Conservation (phyloP, 2,329 filamentous ascomycete genomes). For the Fusarium ambrosium region DNA sequence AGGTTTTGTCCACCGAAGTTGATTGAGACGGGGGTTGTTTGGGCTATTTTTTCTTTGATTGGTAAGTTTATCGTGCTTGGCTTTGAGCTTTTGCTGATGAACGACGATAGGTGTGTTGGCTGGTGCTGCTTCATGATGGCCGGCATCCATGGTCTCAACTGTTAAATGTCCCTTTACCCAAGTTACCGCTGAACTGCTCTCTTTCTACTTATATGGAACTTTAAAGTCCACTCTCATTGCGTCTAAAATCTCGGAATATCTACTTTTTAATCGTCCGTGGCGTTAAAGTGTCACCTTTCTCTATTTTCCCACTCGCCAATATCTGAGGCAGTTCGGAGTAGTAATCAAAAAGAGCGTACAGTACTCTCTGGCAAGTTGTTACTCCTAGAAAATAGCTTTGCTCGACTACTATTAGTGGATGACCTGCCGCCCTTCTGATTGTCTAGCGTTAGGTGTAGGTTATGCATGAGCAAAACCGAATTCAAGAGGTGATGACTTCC, state of each 20-base stretch:
- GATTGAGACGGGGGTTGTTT: conserved; percentile 21
- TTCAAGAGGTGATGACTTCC: background rate
- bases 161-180: background rate
- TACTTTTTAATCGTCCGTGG: background rate
- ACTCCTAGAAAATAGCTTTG: background rate
- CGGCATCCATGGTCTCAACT: background rate
- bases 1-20: conserved; percentile 33
- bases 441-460: background rate
- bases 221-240: background rate
- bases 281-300: background rate
- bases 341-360: background rate
- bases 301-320: background rate
- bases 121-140: conserved; percentile 29
- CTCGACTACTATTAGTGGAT: background rate
- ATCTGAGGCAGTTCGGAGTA: background rate
- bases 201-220: background rate
- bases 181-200: background rate
- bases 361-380: background rate
- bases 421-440: background rate
- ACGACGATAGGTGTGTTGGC: conserved; percentile 20
- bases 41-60: conserved; percentile 19
- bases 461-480: background rate
- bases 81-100: background rate
- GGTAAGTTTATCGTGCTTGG: conserved; percentile 5
- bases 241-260: background rate